Percentiles rank a stretch among this genome's conserved stretches.
Evolutionary conservation across 106 monocot genomes (phyloP).

Genomic region (Apostasia shenzhenica): DNA sequence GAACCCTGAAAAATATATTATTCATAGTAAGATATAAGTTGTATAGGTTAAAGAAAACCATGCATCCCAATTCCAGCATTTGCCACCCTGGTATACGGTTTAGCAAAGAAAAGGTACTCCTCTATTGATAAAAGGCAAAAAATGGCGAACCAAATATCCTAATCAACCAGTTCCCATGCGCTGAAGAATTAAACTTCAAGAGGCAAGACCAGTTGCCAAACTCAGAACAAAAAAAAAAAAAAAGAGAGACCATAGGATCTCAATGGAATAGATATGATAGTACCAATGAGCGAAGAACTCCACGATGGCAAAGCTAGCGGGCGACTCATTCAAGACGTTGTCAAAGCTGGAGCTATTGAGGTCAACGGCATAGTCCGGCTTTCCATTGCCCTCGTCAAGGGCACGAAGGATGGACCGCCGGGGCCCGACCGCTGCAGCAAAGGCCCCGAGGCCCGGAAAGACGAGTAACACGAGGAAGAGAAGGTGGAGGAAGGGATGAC

Average conservation of each 20-base stretch:
- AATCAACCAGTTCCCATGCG: neutral
- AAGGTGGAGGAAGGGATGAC: neutral
- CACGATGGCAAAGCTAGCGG: constrained; percentile 62
- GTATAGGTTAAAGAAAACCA: too few relatives aligned
- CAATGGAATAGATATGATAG: neutral
- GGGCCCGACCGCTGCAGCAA: neutral
- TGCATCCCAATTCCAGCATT: too few relatives aligned
- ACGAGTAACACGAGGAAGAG: constrained; percentile 11
- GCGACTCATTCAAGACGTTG: constrained; percentile 38
- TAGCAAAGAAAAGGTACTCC: too few relatives aligned
- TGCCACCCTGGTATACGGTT: too few relatives aligned
- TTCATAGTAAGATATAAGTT: too few relatives aligned
- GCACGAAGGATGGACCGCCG: constrained; percentile 21
- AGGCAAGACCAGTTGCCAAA: neutral
- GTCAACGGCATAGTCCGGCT: constrained; percentile 55
- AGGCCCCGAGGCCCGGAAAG: constrained; percentile 5
- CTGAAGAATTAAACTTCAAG: constrained; percentile 5
- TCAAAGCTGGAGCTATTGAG: constrained; percentile 64
- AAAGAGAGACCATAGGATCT: neutral
- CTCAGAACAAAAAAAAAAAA: neutral
- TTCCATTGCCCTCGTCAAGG: constrained; percentile 16
- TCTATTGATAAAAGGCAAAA: too few relatives aligned
- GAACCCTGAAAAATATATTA: too few relatives aligned
- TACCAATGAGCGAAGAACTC: constrained; percentile 98
- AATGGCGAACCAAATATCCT: too few relatives aligned